Percentiles rank a stretch among this genome's conserved stretches.
Conservation (phyloP, 805 yeast species). For the Candida palmyrensis region DNA sequence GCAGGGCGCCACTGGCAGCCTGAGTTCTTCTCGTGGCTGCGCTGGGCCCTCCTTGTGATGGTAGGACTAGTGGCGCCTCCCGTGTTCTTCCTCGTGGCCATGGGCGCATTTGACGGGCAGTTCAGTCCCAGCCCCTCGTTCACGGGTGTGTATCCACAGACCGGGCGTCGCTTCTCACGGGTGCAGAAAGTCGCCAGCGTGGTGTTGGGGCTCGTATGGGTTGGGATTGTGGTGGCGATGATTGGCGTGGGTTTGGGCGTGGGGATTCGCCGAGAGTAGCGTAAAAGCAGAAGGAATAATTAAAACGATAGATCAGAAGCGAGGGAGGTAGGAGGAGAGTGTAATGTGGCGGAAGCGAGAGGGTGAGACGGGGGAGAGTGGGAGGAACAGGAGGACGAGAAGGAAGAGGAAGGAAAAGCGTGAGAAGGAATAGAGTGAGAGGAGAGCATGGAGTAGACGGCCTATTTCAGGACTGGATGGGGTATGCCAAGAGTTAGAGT, state of each 20-base stretch:
- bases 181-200: conserved; percentile 28
- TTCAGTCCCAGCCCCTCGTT: conserved; percentile 15
- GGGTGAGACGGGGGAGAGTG: not conserved
- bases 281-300: too few relatives aligned
- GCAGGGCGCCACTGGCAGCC: not conserved
- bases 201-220: conserved; percentile 29
- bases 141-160: conserved; percentile 12
- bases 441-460: too few relatives aligned
- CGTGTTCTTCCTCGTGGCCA: conserved; percentile 27
- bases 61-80: conserved; percentile 33
- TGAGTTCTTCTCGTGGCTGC: conserved; percentile 3
- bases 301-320: too few relatives aligned
- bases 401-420: too few relatives aligned
- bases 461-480: too few relatives aligned
- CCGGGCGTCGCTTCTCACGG: conserved; percentile 11
- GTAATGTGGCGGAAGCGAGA: too few relatives aligned
- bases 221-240: conserved; percentile 29
- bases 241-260: conserved; percentile 35
- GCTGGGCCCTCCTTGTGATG: too few relatives aligned
- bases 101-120: conserved; percentile 31
- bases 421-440: not conserved
- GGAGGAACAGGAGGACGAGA: too few relatives aligned
- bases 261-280: conserved; percentile 9
- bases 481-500: too few relatives aligned
- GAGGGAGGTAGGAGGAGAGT: too few relatives aligned